These are phyloP conservation scores for Thelonectria discophora DNA, from an alignment of 2,329 filamentous ascomycete genomes.

Conservation along the genomic window DNA sequence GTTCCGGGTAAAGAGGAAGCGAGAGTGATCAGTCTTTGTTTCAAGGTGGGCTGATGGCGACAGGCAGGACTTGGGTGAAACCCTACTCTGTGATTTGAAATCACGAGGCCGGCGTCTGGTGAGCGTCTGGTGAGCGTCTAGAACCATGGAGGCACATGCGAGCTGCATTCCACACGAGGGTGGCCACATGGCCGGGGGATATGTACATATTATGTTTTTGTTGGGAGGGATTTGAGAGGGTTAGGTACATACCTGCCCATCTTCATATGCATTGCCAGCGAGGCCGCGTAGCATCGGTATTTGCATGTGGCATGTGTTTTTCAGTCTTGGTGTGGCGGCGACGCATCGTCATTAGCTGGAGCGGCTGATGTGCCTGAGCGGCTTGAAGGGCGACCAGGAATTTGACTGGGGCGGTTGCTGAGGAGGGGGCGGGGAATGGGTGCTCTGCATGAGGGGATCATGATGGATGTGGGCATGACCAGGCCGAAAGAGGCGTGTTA, in stretches of 20 bases:
- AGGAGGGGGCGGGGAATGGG: neutral
- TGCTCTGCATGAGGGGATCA: neutral
- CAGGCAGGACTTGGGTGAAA: neutral
- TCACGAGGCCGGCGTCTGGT: neutral
- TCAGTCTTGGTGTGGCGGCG: neutral
- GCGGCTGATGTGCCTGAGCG: slow-evolving; percentile 16
- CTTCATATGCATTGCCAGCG: neutral
- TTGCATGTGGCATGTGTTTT: neutral
- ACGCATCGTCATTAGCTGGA: neutral
- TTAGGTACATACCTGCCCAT: slow-evolving; percentile 6
- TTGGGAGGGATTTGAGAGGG: neutral
- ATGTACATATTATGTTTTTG: neutral
- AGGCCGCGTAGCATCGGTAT: neutral
- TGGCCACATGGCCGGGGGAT: slow-evolving; percentile 6
- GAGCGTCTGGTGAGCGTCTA: neutral
- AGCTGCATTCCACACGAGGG: slow-evolving; percentile 15
- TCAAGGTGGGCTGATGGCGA: neutral
- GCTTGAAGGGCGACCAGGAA: slow-evolving; percentile 7
- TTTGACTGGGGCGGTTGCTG: neutral
- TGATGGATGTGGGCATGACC: too few species aligned
- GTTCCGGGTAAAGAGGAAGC: neutral
- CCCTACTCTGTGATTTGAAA: neutral
- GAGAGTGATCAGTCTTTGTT: neutral
- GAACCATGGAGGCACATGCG: slow-evolving; percentile 19
- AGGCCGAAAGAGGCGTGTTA: too few species aligned